A percentile compares a stretch with the other conserved stretches of the same genome.
Conservation (phyloP, 805 yeast genomes). For the Metschnikowia henanensis region DNA sequence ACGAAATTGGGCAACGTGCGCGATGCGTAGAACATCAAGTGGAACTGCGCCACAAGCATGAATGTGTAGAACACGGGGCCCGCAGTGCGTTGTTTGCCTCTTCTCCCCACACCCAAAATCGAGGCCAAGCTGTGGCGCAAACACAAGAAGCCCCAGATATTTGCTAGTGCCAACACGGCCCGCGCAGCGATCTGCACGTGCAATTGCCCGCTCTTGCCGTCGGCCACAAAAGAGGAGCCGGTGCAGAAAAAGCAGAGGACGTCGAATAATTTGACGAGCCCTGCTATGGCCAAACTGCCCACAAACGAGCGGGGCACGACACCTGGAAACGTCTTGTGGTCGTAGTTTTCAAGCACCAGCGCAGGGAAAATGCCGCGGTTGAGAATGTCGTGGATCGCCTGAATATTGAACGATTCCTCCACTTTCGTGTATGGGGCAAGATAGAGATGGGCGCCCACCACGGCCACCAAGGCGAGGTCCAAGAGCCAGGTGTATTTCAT, state of each 20-base stretch:
- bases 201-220: slow-evolving; percentile 31
- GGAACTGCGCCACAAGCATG: slow-evolving; percentile 71
- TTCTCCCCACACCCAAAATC: slow-evolving; percentile 16
- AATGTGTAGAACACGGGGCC: slow-evolving; percentile 59
- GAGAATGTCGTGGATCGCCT: slow-evolving; percentile 82
- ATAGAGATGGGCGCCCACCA: slow-evolving; percentile 49
- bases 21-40: slow-evolving; percentile 74
- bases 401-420: slow-evolving; percentile 90
- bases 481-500: slow-evolving; percentile 16
- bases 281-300: slow-evolving; percentile 61
- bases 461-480: slow-evolving; percentile 37
- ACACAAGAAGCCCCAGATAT: slow-evolving; percentile 51
- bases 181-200: slow-evolving; percentile 58
- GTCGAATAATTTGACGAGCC: slow-evolving; percentile 39
- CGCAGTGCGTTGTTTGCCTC: slow-evolving; percentile 10
- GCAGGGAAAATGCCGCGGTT: slow-evolving; percentile 52
- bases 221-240: slow-evolving; percentile 14
- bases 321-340: slow-evolving; percentile 82
- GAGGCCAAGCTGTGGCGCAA: slow-evolving; percentile 42
- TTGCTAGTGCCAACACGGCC: slow-evolving; percentile 59
- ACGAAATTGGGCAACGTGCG: slow-evolving; percentile 88
- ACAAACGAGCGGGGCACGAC: slow-evolving; percentile 84
- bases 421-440: slow-evolving; percentile 86
- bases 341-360: slow-evolving; percentile 48
- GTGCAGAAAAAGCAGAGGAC: slow-evolving; percentile 8